phyloP scores from a whole-genome alignment of 768 basidiomycete genomes.

The Serendipita sp. region DNA sequence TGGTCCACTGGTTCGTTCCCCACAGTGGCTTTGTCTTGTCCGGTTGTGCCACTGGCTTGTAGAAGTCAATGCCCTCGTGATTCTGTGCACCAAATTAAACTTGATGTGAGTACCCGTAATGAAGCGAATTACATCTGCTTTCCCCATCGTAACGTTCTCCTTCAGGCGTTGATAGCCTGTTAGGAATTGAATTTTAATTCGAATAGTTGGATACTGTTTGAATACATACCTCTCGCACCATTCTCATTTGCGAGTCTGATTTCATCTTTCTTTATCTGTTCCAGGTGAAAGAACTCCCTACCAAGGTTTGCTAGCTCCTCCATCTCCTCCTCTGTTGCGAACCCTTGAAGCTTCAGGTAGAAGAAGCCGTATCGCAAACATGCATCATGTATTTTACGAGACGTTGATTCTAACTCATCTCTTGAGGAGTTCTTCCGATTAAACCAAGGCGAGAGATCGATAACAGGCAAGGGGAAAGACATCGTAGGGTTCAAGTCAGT shows the following conservation, averaged over 20 bases:
- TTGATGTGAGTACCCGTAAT: slow-evolving; percentile 6
- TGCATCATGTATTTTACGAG: slow-evolving; percentile 46
- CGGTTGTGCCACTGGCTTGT: slow-evolving; percentile 51
- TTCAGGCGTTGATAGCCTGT: slow-evolving; percentile 65
- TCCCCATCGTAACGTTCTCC: slow-evolving; percentile 76
- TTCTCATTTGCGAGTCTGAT: slow-evolving; percentile 56
- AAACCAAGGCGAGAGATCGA: slow-evolving; percentile 54
- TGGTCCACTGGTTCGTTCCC: slow-evolving; percentile 74
- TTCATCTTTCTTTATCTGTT: slow-evolving; percentile 63
- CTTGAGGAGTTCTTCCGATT: slow-evolving; percentile 27
- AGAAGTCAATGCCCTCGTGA: slow-evolving; percentile 75
- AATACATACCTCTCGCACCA: slow-evolving; percentile 46
- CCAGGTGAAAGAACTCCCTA: slow-evolving; percentile 52
- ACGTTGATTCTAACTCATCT: slow-evolving; percentile 6
- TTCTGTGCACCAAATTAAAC: slow-evolving; percentile 18
- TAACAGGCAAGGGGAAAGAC: slow-evolving; percentile 39
- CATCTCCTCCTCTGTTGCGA: slow-evolving; percentile 38
- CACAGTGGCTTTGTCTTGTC: slow-evolving; percentile 56
- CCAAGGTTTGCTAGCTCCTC: slow-evolving; percentile 50
- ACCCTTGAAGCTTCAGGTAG: slow-evolving; percentile 59
- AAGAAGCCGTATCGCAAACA: slow-evolving; percentile 78
- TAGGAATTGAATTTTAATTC: neutral
- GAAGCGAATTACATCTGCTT: slow-evolving; percentile 31
- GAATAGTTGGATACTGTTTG: neutral
- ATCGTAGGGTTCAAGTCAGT: neutral